Percentiles rank a stretch among this genome's conserved stretches.
These are phyloP conservation scores for Nicotiana tabacum DNA, from an alignment of 257 asterid species.

Conservation along the genomic window DNA sequence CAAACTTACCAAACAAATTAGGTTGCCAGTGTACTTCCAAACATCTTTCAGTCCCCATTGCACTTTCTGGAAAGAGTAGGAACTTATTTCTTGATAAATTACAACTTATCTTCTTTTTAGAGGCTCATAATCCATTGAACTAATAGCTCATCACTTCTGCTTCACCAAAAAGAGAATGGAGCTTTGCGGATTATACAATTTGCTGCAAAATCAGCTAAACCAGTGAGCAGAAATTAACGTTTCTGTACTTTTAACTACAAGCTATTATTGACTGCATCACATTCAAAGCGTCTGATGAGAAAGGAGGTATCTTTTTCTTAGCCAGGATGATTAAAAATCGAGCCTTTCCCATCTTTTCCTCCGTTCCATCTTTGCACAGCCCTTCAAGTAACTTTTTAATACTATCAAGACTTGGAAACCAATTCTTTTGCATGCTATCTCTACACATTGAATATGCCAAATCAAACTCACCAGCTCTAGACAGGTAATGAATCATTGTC, in stretches of 20 bases:
- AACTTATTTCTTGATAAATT: background rate
- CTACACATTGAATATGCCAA: conserved; percentile 60
- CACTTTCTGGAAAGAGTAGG: background rate
- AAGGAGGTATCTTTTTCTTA: conserved; percentile 58
- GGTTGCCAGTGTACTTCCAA: conserved; percentile 2
- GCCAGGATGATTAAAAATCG: conserved; percentile 44
- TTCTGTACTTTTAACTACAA: conserved; percentile 18
- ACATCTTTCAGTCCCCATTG: background rate
- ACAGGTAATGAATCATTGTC: conserved; percentile 69
- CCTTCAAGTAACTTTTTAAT: conserved; percentile 55
- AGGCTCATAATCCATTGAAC: conserved; percentile 7
- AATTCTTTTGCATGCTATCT: conserved; percentile 57
- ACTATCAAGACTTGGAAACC: conserved; percentile 62
- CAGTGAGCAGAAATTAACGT: background rate
- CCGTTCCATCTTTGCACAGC: conserved; percentile 35
- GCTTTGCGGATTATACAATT: background rate
- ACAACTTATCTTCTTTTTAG: background rate
- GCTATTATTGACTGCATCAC: conserved; percentile 38
- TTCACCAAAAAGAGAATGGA: conserved; percentile 1
- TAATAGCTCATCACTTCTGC: conserved; percentile 1
- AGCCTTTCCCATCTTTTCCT: conserved; percentile 40
- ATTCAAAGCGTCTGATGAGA: conserved; percentile 34
- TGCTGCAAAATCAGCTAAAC: conserved; percentile 8
- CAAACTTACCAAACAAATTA: background rate
- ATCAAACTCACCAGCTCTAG: conserved; percentile 41